phyloP scores from a whole-genome alignment of 306 rosid genomes.

The Prunus persica region Prunus_persica_NCBIv2 NC_034016.1:15427501-15428000 shows the following conservation, averaged over 20 bases:
- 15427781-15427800: constrained; percentile 1
- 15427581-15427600: background rate
- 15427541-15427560: constrained; percentile 82
- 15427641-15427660: constrained; percentile 53
- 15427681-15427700: constrained; percentile 8
- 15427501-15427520: constrained; percentile 74
- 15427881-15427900: constrained; percentile 64
- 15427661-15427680: constrained; percentile 23
- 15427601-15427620: constrained; percentile 8
- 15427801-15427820: constrained; percentile 33
- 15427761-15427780: constrained; percentile 21
- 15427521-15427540: constrained; percentile 67
- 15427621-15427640: constrained; percentile 67
- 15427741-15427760: background rate
- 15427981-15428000: constrained; percentile 58
- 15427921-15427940: constrained; percentile 30
- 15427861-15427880: constrained; percentile 51
- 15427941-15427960: constrained; percentile 44
- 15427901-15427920: constrained; percentile 18
- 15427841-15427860: constrained; percentile 50
- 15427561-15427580: background rate
- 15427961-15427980: constrained; percentile 74
- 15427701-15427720: background rate
- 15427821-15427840: constrained; percentile 27
- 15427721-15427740: background rate